These are phyloP conservation scores for Suillus placidus DNA, from an alignment of 768 basidiomycete genomes.

Conservation along the genomic window DNA sequence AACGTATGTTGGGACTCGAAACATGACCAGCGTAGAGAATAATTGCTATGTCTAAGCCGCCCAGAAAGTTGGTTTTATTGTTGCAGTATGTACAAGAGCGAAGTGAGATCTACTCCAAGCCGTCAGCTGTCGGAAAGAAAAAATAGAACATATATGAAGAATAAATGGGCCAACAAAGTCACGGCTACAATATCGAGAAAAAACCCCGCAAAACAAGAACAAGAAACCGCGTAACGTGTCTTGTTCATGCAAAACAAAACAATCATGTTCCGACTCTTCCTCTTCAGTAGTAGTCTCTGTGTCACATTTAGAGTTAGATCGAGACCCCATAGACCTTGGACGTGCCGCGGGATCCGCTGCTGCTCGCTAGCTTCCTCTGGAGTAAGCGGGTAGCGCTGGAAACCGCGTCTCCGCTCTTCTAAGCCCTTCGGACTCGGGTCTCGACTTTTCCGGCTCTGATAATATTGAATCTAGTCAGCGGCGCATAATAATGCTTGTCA, in stretches of 20 bases:
- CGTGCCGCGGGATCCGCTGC: constrained; percentile 5
- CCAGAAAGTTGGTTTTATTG: background rate
- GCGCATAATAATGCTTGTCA: too few species aligned
- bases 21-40: background rate
- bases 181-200: background rate
- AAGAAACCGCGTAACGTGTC: background rate
- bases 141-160: background rate
- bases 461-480: too few species aligned
- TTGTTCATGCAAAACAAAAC: background rate
- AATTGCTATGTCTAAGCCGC: background rate
- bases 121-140: background rate
- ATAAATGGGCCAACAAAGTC: background rate
- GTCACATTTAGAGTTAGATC: constrained; percentile 1
- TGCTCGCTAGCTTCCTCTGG: constrained; percentile 42
- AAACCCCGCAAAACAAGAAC: background rate
- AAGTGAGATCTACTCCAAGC: background rate
- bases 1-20: background rate
- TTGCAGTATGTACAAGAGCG: background rate
- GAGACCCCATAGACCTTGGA: background rate
- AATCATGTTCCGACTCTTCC: constrained; percentile 14
- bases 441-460: too few species aligned
- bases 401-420: too few species aligned
- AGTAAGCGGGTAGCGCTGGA: constrained; percentile 44
- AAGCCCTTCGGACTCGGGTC: too few species aligned
- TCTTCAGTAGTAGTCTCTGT: background rate